These are phyloP conservation scores for Cutaneotrichosporon curvatum DNA, from an alignment of 1,284 basidiomycete species.

Conservation along the genomic window DNA sequence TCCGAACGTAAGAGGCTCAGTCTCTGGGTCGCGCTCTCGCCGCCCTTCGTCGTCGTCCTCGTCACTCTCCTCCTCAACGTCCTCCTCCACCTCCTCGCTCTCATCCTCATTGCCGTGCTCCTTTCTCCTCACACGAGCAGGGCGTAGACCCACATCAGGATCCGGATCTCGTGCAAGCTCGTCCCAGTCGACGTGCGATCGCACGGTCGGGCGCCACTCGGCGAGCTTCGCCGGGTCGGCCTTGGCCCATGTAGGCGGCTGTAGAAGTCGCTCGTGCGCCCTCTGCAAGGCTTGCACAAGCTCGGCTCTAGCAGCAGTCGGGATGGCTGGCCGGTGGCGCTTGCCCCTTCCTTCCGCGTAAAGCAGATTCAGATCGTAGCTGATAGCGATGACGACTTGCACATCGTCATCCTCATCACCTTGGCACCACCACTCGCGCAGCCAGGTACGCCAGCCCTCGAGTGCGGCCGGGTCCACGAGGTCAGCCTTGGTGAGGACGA, in stretches of 20 bases:
- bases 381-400: conserved; percentile 62
- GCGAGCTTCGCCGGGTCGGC: conserved; percentile 50
- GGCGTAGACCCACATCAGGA: neutral
- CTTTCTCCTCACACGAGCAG: neutral
- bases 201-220: conserved; percentile 62
- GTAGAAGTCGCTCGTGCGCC: conserved; percentile 61
- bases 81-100: neutral
- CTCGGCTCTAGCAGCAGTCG: conserved; percentile 48
- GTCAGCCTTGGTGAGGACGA: conserved; percentile 80
- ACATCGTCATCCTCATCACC: conserved; percentile 22
- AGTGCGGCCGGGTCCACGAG: conserved; percentile 58
- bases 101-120: conserved; percentile 29
- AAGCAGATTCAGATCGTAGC: conserved; percentile 55
- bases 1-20: conserved; percentile 68
- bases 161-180: conserved; percentile 24
- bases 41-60: conserved; percentile 9
- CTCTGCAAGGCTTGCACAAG: conserved; percentile 62
- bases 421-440: conserved; percentile 51
- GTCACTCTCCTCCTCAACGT: conserved; percentile 29
- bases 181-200: conserved; percentile 64
- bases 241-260: conserved; percentile 52
- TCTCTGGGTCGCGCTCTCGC: conserved; percentile 37
- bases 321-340: conserved; percentile 59
- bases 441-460: conserved; percentile 61
- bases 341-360: neutral